A percentile compares a stretch with the other conserved stretches of the same genome.
phyloP scores from a whole-genome alignment of 1,284 basidiomycete genomes.

The Trametes sp. region DNA sequence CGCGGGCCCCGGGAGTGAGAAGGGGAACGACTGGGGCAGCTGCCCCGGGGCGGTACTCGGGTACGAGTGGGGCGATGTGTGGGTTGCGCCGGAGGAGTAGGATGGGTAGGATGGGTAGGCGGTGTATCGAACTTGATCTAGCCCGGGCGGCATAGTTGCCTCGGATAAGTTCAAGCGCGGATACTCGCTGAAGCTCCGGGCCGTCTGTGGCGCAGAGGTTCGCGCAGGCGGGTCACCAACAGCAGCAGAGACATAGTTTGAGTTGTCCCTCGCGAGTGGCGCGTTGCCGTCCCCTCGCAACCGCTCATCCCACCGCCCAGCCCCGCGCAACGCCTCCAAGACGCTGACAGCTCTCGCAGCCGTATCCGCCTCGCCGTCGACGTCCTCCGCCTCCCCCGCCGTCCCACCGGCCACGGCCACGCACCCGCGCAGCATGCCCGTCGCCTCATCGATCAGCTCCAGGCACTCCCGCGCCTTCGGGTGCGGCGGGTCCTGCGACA shows the following conservation, averaged over 20 bases:
- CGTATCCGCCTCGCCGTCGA: constrained; percentile 35
- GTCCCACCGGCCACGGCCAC: too few species aligned
- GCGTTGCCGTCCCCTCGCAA: constrained; percentile 16
- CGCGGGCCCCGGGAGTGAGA: neutral
- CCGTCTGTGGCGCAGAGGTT: too few species aligned
- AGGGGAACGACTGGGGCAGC: constrained; percentile 4
- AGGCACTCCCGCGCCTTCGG: constrained; percentile 36
- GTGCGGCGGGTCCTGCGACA: constrained; percentile 40
- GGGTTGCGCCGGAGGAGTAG: neutral
- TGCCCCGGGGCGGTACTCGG: constrained; percentile 4
- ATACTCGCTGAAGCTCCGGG: too few species aligned
- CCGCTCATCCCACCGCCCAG: constrained; percentile 36
- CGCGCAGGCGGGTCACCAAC: too few species aligned
- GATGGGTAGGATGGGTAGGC: neutral
- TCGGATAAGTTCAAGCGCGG: too few species aligned
- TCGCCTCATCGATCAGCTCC: constrained; percentile 35
- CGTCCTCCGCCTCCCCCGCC: neutral
- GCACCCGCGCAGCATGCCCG: constrained; percentile 31
- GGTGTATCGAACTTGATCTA: too few species aligned
- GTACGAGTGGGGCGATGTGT: constrained; percentile 7
- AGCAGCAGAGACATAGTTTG: too few species aligned
- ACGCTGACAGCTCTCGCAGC: constrained; percentile 33
- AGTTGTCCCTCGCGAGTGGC: neutral
- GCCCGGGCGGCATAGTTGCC: too few species aligned
- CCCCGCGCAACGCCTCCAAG: constrained; percentile 34